Evolutionary conservation across 495 filamentous ascomycete genomes (phyloP).

Genomic region (Xylaria longipes): DNA sequence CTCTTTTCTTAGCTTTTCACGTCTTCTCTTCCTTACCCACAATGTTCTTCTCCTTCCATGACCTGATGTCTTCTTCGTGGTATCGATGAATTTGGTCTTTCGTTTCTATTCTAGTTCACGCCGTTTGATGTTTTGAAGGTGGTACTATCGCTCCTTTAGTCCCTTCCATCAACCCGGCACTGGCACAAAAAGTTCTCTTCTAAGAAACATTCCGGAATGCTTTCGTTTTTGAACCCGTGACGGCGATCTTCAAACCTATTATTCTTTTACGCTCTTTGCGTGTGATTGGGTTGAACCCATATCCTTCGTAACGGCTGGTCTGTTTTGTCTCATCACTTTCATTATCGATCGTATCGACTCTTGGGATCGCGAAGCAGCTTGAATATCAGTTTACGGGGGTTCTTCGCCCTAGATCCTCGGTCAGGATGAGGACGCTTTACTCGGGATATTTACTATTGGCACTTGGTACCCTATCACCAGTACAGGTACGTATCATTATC

Average conservation of each 20-base stretch:
- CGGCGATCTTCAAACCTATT: background rate
- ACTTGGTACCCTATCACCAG: slow-evolving; percentile 46
- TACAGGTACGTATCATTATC: slow-evolving; percentile 43
- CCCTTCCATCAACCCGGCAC: slow-evolving; percentile 26
- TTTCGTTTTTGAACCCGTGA: slow-evolving; percentile 32
- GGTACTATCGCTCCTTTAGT: slow-evolving; percentile 29
- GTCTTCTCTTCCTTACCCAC: background rate
- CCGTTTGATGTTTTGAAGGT: slow-evolving; percentile 34
- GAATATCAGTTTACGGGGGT: slow-evolving; percentile 25
- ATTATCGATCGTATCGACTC: slow-evolving; percentile 13
- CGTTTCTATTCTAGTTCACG: slow-evolving; percentile 20
- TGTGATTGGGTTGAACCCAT: slow-evolving; percentile 42
- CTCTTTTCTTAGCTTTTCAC: slow-evolving; percentile 15
- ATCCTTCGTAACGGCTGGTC: slow-evolving; percentile 45
- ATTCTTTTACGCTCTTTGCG: slow-evolving; percentile 17
- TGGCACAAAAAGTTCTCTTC: slow-evolving; percentile 27
- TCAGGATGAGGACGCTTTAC: slow-evolving; percentile 48
- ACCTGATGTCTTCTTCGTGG: slow-evolving; percentile 17
- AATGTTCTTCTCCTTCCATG: slow-evolving; percentile 3
- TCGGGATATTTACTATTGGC: slow-evolving; percentile 40
- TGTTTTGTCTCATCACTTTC: slow-evolving; percentile 33
- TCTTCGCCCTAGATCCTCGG: slow-evolving; percentile 28
- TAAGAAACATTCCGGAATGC: slow-evolving; percentile 41
- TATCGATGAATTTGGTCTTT: slow-evolving; percentile 17
- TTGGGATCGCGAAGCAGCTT: slow-evolving; percentile 24